These are phyloP conservation scores for Umbelopsis isabellina DNA, from an alignment of 192 early-diverging fungal species.

Conservation along the genomic window DNA sequence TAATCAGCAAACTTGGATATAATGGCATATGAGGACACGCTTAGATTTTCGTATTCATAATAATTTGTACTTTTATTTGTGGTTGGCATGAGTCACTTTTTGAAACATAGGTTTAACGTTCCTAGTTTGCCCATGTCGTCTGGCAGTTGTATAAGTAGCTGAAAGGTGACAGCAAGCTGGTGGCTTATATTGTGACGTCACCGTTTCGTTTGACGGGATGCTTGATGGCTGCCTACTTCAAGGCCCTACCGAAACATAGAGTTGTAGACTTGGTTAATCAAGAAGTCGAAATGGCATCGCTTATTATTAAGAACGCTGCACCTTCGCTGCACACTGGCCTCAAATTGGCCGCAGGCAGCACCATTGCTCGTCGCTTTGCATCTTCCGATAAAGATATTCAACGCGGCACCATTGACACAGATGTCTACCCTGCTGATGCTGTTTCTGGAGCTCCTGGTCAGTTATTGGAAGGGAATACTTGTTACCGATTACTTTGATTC, in stretches of 20 bases:
- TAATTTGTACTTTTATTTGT: too few relatives aligned
- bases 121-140: too few relatives aligned
- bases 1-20: too few relatives aligned
- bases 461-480: not conserved
- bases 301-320: conserved; percentile 12
- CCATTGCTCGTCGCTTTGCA: conserved; percentile 24
- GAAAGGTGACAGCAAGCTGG: not conserved
- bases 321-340: conserved; percentile 1
- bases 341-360: conserved; percentile 18
- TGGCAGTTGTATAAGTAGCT: too few relatives aligned
- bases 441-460: conserved; percentile 37
- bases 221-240: too few relatives aligned
- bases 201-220: not conserved
- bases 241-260: not conserved
- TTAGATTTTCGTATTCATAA: too few relatives aligned
- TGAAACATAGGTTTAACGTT: too few relatives aligned
- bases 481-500: not conserved
- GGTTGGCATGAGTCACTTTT: too few relatives aligned
- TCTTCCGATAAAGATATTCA: conserved; percentile 23
- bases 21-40: too few relatives aligned
- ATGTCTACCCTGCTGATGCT: conserved; percentile 19
- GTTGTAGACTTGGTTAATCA: not conserved
- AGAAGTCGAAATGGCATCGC: conserved; percentile 14
- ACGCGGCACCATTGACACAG: conserved; percentile 7
- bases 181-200: conserved; percentile 16